phyloP scores from a whole-genome alignment of 352 stramenopile genomes.

The Pythium oligandrum region DNA sequence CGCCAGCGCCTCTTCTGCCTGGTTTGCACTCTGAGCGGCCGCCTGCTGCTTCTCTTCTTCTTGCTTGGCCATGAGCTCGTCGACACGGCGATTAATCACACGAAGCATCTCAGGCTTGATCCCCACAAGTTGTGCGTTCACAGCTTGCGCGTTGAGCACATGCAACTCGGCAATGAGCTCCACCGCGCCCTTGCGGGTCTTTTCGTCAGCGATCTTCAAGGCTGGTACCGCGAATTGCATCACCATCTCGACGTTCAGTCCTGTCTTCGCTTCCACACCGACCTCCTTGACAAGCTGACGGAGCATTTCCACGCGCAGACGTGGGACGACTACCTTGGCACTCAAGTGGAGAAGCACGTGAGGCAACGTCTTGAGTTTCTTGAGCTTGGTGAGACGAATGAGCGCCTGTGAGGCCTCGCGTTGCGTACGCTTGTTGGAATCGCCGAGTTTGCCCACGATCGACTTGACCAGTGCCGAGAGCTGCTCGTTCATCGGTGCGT shows the following conservation, averaged over 20 bases:
- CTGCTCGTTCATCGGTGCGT: slow-evolving; percentile 46
- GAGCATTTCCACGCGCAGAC: slow-evolving; percentile 52
- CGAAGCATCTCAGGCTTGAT: slow-evolving; percentile 77
- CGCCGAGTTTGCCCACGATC: slow-evolving; percentile 58
- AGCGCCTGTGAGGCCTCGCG: slow-evolving; percentile 58
- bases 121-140: slow-evolving; percentile 34
- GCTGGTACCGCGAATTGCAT: slow-evolving; percentile 67
- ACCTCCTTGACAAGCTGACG: slow-evolving; percentile 50
- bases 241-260: slow-evolving; percentile 50
- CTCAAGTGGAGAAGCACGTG: slow-evolving; percentile 62
- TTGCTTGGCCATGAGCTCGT: slow-evolving; percentile 51
- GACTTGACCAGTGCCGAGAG: slow-evolving; percentile 44
- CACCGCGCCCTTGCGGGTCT: slow-evolving; percentile 61
- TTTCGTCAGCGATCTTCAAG: slow-evolving; percentile 74
- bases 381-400: slow-evolving; percentile 53
- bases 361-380: slow-evolving; percentile 50
- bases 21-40: slow-evolving; percentile 29
- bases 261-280: slow-evolving; percentile 27
- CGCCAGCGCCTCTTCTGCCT: slow-evolving; percentile 33
- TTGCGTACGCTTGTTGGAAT: slow-evolving; percentile 82
- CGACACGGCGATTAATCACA: slow-evolving; percentile 65
- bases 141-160: slow-evolving; percentile 24
- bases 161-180: slow-evolving; percentile 70
- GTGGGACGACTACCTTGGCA: slow-evolving; percentile 45
- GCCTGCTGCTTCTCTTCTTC: slow-evolving; percentile 28